phyloP scores from a whole-genome alignment of 768 basidiomycete species.

The Xerocomellus amylosporus region DNA sequence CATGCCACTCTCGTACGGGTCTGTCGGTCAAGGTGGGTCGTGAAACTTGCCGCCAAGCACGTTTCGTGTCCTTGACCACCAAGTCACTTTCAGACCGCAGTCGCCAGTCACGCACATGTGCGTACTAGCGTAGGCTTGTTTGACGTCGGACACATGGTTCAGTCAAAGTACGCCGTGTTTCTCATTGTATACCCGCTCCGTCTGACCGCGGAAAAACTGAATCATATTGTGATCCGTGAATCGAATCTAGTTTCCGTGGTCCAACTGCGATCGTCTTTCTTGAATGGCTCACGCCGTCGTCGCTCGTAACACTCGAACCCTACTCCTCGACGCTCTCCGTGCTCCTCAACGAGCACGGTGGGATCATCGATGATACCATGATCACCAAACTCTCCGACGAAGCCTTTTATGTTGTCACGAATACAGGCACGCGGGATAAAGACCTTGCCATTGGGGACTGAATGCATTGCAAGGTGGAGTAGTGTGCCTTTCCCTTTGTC shows the following conservation, averaged over 20 bases:
- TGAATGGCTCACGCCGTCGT: constrained; percentile 87
- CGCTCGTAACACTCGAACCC: constrained; percentile 60
- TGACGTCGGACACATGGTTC: constrained; percentile 99
- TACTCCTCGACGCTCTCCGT: constrained; percentile 71
- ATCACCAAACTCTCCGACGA: constrained; percentile 74
- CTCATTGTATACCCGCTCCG: too few species aligned
- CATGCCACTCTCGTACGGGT: constrained; percentile 92
- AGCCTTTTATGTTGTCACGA: constrained; percentile 94
- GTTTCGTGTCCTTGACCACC: constrained; percentile 1
- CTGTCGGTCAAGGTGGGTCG: constrained; percentile 70
- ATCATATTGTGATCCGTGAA: background rate
- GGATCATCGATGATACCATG: constrained; percentile 95
- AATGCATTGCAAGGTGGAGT: constrained; percentile 81
- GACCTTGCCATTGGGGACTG: constrained; percentile 85
- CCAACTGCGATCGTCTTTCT: constrained; percentile 76
- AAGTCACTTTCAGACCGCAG: constrained; percentile 38
- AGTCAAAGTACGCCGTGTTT: constrained; percentile 39
- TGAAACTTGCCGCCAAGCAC: background rate
- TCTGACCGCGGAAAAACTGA: background rate
- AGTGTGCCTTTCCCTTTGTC: background rate
- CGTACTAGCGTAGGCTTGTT: constrained; percentile 82
- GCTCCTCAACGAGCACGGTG: constrained; percentile 82
- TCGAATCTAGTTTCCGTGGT: constrained; percentile 67
- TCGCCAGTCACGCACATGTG: constrained; percentile 87
- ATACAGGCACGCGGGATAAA: constrained; percentile 81